Evolutionary conservation across 164 flowering plant species (phyloP).

Genomic region (Berberis thunbergii): DNA sequence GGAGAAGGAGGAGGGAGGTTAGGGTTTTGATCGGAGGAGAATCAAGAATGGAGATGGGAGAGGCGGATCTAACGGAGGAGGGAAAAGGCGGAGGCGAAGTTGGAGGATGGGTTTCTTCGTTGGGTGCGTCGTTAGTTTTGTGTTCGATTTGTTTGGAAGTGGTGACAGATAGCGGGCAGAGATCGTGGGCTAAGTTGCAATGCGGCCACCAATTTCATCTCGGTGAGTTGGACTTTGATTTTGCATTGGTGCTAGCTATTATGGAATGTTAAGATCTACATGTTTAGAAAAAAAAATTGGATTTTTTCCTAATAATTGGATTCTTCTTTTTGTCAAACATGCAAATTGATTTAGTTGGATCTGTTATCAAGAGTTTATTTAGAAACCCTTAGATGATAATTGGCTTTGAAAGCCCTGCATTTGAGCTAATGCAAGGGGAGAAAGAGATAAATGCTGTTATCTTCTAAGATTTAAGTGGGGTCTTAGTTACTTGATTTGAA

Average conservation of each 20-base stretch:
- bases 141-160: slow-evolving; percentile 84
- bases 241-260: neutral
- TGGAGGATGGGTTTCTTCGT: slow-evolving; percentile 12
- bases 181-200: slow-evolving; percentile 85
- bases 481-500: too few species aligned
- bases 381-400: too few species aligned
- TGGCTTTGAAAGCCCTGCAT: too few species aligned
- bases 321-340: too few species aligned
- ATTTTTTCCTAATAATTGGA: too few species aligned
- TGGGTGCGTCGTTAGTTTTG: slow-evolving; percentile 20
- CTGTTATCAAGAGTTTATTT: too few species aligned
- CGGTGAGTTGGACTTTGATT: slow-evolving; percentile 33
- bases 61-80: neutral
- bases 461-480: too few species aligned
- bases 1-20: neutral
- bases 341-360: too few species aligned
- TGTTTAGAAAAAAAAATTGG: too few species aligned
- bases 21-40: neutral
- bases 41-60: neutral
- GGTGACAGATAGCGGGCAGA: slow-evolving; percentile 58
- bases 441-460: too few species aligned
- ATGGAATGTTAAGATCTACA: too few species aligned
- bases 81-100: slow-evolving; percentile 10
- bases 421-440: too few species aligned
- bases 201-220: slow-evolving; percentile 90